Evolutionary conservation across 2,329 filamentous ascomycete genomes (phyloP).

Genomic region (Penicillium brevicompactum): DNA sequence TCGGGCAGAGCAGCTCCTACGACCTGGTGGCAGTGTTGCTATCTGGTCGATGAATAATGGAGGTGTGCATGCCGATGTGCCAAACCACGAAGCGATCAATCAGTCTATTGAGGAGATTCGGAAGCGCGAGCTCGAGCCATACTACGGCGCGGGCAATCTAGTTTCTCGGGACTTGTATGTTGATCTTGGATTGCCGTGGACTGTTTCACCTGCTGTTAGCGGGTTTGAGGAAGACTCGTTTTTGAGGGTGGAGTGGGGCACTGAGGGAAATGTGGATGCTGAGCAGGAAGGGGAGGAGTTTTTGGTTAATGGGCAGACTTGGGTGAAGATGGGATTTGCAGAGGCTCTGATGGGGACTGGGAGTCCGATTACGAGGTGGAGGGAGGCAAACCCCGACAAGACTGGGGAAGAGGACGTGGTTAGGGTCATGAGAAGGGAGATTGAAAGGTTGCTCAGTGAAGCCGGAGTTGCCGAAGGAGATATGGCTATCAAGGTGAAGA

Average conservation of each 20-base stretch:
- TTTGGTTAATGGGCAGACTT: constrained; percentile 24
- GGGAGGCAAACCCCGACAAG: constrained; percentile 40
- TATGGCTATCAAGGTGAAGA: constrained; percentile 23
- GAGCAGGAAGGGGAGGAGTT: constrained; percentile 27
- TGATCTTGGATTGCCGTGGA: constrained; percentile 55
- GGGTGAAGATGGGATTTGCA: constrained; percentile 24
- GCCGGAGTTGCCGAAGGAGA: constrained; percentile 25
- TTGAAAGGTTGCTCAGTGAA: constrained; percentile 26
- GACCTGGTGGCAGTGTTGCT: constrained; percentile 58
- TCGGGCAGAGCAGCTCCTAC: constrained; percentile 50
- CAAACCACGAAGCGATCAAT: constrained; percentile 48
- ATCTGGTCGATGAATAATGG: constrained; percentile 49
- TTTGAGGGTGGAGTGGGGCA: constrained; percentile 47
- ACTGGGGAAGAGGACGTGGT: constrained; percentile 41
- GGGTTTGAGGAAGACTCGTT: constrained; percentile 47
- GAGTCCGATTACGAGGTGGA: constrained; percentile 45
- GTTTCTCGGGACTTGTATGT: constrained; percentile 45
- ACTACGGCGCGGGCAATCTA: constrained; percentile 46
- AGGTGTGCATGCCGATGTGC: constrained; percentile 29
- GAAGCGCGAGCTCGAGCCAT: constrained; percentile 34
- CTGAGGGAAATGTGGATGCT: constrained; percentile 26
- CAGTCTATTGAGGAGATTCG: constrained; percentile 42
- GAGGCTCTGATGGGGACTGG: constrained; percentile 34
- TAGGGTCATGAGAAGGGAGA: constrained; percentile 22
- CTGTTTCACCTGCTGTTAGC: constrained; percentile 29